Conservation (phyloP, 1,284 basidiomycete species). For the Rhodotorula glutinis region DNA sequence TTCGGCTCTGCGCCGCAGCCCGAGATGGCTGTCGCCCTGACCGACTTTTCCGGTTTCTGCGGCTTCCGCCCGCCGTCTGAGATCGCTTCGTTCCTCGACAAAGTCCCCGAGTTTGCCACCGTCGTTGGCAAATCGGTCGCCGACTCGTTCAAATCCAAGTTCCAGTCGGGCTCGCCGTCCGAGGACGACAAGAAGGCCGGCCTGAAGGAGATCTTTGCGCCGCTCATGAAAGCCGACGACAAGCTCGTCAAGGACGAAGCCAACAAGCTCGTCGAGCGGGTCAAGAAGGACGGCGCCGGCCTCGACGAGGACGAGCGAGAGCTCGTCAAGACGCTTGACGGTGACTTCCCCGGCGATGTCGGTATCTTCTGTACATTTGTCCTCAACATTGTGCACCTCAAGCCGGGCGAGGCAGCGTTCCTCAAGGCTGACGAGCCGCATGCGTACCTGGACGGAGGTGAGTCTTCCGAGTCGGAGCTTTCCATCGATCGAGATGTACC, state of each 20-base stretch:
- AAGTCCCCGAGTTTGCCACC: slow-evolving; percentile 72
- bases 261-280: slow-evolving; percentile 61
- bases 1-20: slow-evolving; percentile 53
- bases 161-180: slow-evolving; percentile 45
- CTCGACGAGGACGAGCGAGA: slow-evolving; percentile 53
- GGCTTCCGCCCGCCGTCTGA: slow-evolving; percentile 77
- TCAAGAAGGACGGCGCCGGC: slow-evolving; percentile 51
- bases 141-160: slow-evolving; percentile 54
- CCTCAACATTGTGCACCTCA: slow-evolving; percentile 77
- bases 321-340: slow-evolving; percentile 68
- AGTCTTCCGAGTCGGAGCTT: slow-evolving; percentile 34
- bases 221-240: slow-evolving; percentile 72
- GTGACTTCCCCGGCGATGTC: slow-evolving; percentile 88
- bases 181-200: slow-evolving; percentile 57
- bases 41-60: slow-evolving; percentile 84
- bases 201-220: slow-evolving; percentile 70
- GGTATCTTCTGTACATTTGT: slow-evolving; percentile 90
- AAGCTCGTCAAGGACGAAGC: slow-evolving; percentile 59
- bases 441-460: slow-evolving; percentile 89
- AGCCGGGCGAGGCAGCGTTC: slow-evolving; percentile 87
- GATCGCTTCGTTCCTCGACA: slow-evolving; percentile 65
- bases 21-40: slow-evolving; percentile 95
- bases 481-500: not conserved
- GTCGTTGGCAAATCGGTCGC: slow-evolving; percentile 63
- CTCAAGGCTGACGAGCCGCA: slow-evolving; percentile 95